Percentiles rank a stretch among this genome's conserved stretches.
These are phyloP conservation scores for Terana coerulea DNA, from an alignment of 768 basidiomycete genomes.

Conservation along the genomic window DNA sequence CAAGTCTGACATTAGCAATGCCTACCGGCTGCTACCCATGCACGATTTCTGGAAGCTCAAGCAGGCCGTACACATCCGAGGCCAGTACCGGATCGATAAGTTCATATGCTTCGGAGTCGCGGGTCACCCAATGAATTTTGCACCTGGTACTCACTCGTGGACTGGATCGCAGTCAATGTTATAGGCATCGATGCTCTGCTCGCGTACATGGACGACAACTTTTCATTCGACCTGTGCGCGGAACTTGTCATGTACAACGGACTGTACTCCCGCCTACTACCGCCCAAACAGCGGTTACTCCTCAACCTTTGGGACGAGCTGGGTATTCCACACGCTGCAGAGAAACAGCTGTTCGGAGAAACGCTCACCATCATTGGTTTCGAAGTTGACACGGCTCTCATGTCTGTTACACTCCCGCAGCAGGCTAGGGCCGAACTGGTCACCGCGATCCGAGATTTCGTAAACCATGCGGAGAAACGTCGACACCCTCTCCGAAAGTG, in stretches of 20 bases:
- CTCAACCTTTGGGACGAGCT: conserved; percentile 38
- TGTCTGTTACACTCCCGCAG: conserved; percentile 26
- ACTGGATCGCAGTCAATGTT: conserved; percentile 33
- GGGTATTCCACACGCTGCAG: conserved; percentile 34
- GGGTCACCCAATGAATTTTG: conserved; percentile 24
- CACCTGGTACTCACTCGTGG: conserved; percentile 26
- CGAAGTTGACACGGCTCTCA: conserved; percentile 29
- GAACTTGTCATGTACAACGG: conserved; percentile 25
- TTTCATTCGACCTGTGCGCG: conserved; percentile 17
- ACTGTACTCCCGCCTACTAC: conserved; percentile 28
- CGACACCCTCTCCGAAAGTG: not conserved
- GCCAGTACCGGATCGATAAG: conserved; percentile 27
- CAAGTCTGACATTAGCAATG: conserved; percentile 22
- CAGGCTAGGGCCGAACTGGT: conserved; percentile 1
- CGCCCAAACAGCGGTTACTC: conserved; percentile 29
- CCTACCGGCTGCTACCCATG: conserved; percentile 24
- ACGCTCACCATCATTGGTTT: conserved; percentile 37
- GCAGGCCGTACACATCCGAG: conserved; percentile 32
- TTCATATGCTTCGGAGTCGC: conserved; percentile 32
- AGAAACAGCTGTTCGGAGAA: conserved; percentile 36
- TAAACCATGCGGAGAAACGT: not conserved
- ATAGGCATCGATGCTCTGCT: conserved; percentile 17
- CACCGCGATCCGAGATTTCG: conserved; percentile 5
- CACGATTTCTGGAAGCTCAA: conserved; percentile 28
- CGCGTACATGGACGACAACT: conserved; percentile 35